These are phyloP conservation scores for Magnolia changhungtana DNA, from an alignment of 164 flowering plant species.

Conservation along the genomic window DNA sequence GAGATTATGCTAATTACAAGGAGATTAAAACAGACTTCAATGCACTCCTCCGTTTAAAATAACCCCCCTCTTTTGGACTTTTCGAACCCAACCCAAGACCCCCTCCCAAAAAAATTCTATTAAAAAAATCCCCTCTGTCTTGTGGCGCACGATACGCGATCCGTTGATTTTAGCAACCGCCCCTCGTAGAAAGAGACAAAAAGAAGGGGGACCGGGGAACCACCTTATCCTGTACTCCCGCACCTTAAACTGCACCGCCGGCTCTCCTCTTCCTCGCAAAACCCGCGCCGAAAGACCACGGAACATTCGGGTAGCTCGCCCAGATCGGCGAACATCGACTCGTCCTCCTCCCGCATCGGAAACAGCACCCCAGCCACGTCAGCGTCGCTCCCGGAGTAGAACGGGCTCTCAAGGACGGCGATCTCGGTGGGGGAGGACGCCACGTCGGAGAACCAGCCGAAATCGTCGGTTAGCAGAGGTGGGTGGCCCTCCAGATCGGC, in stretches of 20 bases:
- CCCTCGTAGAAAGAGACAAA: conserved; percentile 5
- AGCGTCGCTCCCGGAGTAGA: conserved; percentile 30
- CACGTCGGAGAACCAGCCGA: conserved; percentile 24
- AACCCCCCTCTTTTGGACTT: conserved; percentile 10
- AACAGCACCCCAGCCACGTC: conserved; percentile 42
- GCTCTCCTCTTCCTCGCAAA: conserved; percentile 23
- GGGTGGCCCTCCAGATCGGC: conserved; percentile 30
- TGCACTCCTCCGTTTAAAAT: conserved; percentile 1
- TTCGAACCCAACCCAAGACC: conserved; percentile 24
- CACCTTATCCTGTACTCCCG: conserved; percentile 35
- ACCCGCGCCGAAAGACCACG: conserved; percentile 56
- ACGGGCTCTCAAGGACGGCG: conserved; percentile 50
- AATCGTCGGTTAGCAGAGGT: conserved; percentile 28
- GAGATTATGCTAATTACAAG: conserved; percentile 22
- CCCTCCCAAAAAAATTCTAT: conserved; percentile 5
- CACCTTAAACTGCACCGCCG: conserved; percentile 33
- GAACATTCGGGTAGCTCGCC: conserved; percentile 90
- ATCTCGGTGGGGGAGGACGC: conserved; percentile 28
- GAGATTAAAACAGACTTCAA: conserved; percentile 21
- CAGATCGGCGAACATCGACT: conserved; percentile 77
- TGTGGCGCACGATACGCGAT: conserved; percentile 27
- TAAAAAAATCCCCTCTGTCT: conserved; percentile 6
- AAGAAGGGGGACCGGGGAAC: background rate
- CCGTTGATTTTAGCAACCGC: conserved; percentile 20
- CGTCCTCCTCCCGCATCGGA: conserved; percentile 68